phyloP scores from a whole-genome alignment of 352 stramenopile species.

The Phytophthora idaei region DNA sequence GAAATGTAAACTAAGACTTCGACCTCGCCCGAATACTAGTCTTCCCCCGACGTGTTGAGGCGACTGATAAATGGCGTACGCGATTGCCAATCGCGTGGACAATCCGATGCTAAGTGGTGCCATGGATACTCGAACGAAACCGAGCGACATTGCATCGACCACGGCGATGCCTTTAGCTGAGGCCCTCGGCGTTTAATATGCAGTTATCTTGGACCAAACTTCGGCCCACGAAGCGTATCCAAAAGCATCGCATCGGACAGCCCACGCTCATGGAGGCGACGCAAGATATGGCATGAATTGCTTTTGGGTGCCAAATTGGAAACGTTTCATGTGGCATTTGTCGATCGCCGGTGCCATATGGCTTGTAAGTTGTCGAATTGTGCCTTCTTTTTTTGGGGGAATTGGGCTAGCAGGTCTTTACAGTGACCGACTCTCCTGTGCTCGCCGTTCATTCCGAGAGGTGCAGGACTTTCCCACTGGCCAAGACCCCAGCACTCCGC shows the following conservation, averaged over 20 bases:
- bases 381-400: conserved; percentile 19
- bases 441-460: conserved; percentile 22
- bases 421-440: conserved; percentile 31
- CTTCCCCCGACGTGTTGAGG: not conserved
- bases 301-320: not conserved
- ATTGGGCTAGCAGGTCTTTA: conserved; percentile 30
- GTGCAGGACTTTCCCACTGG: conserved; percentile 29
- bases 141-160: not conserved
- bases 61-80: conserved; percentile 23
- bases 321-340: conserved; percentile 17
- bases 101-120: conserved; percentile 3
- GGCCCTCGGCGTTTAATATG: no score
- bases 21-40: not conserved
- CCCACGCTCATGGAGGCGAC: no score
- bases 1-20: not conserved
- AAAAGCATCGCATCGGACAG: not conserved
- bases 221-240: not conserved
- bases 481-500: conserved; percentile 13
- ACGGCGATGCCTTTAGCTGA: no score
- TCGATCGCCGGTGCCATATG: conserved; percentile 24
- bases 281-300: not conserved
- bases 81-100: conserved; percentile 6
- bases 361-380: conserved; percentile 21
- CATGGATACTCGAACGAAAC: conserved; percentile 18
- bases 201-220: not conserved